Base-by-base conservation (phyloP, 2,329 filamentous ascomycete species). In the Venturia nashicola region DNA sequence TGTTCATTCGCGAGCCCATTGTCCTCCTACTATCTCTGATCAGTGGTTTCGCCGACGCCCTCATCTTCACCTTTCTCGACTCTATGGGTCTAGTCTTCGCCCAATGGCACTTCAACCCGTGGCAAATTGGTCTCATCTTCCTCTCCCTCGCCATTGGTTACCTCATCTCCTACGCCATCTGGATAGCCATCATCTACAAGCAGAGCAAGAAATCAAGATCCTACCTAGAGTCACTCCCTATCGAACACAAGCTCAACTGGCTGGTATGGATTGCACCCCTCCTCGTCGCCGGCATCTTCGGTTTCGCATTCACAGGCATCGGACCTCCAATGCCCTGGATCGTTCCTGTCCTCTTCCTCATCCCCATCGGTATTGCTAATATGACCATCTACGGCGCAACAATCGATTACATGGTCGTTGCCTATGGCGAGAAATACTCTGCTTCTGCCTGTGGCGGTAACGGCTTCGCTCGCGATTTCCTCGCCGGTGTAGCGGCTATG, bases 41-140 rank as follows among this genome's bases (percentile, higher is more conserved):
- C 5, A 86, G 83, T 3, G 87, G 87, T 40, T 90, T 90, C 77
- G 85, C 82, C 11, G 88, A 90, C 65, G 86, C 86, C 2, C 81
- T 91, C 4, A 90, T 90, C 74, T 91, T 90, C 77, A 89, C 87
- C 74, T 88, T 88, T 71, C 83, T 90, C 61, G 85, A 90, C 71
- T 87, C 84, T 0, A 90, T 89, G 68, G 74, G 76, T 1, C 77
- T 87, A 1, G 86, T 90, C 1, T 88, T 89, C 69, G 74, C 77
- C 18, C 85, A 89, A 69, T 90, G 86, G 85, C 71, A 74, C 23
- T 90, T 90, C 67, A 75, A 75, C 39, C 78, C 80, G 8, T 73
- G 86, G 2, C 74, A 80, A 9, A 75, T 85, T 1, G 86, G 85
- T 0, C 76, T 88, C 27, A 73, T 83, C 0, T 88, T 90, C 71